These are phyloP conservation scores for Tetrahymena malaccensis DNA, from an alignment of 73 alveolate genomes.

Conservation along the genomic window DNA sequence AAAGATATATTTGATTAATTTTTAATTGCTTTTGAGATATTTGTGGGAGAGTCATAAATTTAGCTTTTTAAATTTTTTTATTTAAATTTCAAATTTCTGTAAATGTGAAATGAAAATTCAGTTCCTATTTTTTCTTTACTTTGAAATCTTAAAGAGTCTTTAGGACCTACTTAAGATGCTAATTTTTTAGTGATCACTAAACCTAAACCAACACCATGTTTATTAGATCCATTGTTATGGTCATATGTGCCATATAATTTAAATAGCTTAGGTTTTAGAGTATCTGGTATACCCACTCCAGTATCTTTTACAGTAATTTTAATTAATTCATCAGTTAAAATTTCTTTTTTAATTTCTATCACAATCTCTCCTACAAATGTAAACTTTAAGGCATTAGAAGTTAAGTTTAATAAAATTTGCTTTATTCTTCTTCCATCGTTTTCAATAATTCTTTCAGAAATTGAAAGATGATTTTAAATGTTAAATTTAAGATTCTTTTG, in stretches of 20 bases:
- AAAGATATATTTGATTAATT: not conserved
- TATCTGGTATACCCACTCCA: slow-evolving; percentile 36
- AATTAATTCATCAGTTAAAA: not conserved
- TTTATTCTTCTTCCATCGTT: slow-evolving; percentile 40
- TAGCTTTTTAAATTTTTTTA: not conserved
- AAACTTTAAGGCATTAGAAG: slow-evolving; percentile 52
- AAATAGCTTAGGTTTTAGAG: slow-evolving; percentile 27
- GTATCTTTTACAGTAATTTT: slow-evolving; percentile 31
- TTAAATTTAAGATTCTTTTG: slow-evolving; percentile 9
- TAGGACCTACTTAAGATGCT: slow-evolving; percentile 24
- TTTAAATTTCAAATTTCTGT: not conserved
- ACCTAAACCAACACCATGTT: slow-evolving; percentile 34
- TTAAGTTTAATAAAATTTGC: slow-evolving; percentile 41
- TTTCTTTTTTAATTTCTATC: not conserved
- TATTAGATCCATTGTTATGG: slow-evolving; percentile 5
- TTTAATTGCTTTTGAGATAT: not conserved
- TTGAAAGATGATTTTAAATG: slow-evolving; percentile 3
- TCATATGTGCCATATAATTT: slow-evolving; percentile 34
- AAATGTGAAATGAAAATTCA: slow-evolving; percentile 14
- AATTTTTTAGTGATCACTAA: slow-evolving; percentile 28
- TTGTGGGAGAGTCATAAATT: not conserved
- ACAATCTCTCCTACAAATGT: slow-evolving; percentile 39
- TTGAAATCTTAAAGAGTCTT: slow-evolving; percentile 1
- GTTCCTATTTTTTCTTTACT: slow-evolving; percentile 37
- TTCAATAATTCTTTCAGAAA: not conserved